Conservation (phyloP, 1,139 yeast species). For the Kurtzmaniella natalensis region DNA sequence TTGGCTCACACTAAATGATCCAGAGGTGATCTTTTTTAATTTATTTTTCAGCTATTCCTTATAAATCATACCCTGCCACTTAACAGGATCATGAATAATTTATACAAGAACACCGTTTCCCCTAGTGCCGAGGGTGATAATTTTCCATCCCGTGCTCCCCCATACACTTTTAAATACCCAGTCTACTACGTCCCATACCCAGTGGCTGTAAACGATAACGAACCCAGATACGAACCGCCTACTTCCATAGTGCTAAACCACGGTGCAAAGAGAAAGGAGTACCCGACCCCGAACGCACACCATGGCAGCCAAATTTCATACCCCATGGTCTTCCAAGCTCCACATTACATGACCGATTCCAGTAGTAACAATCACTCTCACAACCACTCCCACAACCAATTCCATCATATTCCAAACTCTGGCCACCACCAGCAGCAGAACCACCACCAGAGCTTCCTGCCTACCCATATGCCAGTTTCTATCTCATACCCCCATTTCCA, state of each 20-base stretch:
- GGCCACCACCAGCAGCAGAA: no score
- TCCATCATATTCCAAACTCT: no score
- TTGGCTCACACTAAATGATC: no score
- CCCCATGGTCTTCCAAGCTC: not conserved
- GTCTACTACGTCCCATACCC: conserved; percentile 1
- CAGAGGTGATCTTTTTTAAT: no score
- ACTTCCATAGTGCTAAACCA: not conserved
- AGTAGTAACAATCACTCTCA: not conserved
- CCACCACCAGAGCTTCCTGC: no score
- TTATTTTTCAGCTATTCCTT: no score
- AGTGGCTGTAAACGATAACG: not conserved
- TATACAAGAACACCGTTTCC: not conserved
- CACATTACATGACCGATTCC: no score
- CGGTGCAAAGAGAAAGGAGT: not conserved
- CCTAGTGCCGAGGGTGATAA: not conserved
- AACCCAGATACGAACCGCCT: not conserved
- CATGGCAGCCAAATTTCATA: not conserved
- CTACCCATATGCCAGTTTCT: no score
- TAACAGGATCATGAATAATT: no score
- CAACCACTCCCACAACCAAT: not conserved
- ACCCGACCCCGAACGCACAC: not conserved
- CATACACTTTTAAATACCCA: not conserved
- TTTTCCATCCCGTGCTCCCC: not conserved
- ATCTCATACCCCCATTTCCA: no score
- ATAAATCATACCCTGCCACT: not conserved